phyloP scores from a whole-genome alignment of 2,329 filamentous ascomycete genomes.

The Aspergillus sp. region DNA sequence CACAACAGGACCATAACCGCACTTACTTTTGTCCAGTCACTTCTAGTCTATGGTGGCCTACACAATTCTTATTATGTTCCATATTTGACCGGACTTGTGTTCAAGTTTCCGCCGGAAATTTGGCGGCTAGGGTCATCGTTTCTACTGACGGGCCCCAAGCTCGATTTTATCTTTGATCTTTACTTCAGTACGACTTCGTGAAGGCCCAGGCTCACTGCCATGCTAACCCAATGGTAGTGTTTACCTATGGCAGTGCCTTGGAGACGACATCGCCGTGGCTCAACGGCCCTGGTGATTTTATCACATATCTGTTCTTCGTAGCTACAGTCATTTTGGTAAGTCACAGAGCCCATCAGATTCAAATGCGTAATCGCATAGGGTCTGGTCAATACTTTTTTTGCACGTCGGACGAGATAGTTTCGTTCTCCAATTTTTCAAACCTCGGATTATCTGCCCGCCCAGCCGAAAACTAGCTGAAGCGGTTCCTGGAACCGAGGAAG shows the following conservation, averaged over 20 bases:
- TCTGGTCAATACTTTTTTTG: slow-evolving; percentile 7
- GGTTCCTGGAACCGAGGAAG: slow-evolving; percentile 82
- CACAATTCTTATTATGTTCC: slow-evolving; percentile 47
- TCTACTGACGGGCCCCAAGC: slow-evolving; percentile 49
- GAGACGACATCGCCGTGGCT: slow-evolving; percentile 69
- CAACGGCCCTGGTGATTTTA: slow-evolving; percentile 65
- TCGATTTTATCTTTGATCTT: slow-evolving; percentile 63
- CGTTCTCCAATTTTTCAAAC: slow-evolving; percentile 24
- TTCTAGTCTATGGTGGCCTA: slow-evolving; percentile 53
- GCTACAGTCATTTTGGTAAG: slow-evolving; percentile 70
- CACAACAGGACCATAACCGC: slow-evolving; percentile 60
- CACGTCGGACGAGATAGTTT: slow-evolving; percentile 9
- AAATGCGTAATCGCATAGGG: slow-evolving; percentile 5
- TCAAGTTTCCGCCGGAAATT: slow-evolving; percentile 53
- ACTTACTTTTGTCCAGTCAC: slow-evolving; percentile 56
- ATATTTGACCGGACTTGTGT: slow-evolving; percentile 47
- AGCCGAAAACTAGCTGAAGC: slow-evolving; percentile 63
- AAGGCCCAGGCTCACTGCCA: slow-evolving; percentile 11
- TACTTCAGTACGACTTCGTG: slow-evolving; percentile 54
- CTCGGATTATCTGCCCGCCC: slow-evolving; percentile 74
- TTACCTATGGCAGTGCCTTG: slow-evolving; percentile 66
- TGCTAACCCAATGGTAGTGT: slow-evolving; percentile 49
- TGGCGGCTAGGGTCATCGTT: slow-evolving; percentile 56
- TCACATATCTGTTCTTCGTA: slow-evolving; percentile 74
- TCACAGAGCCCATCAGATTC: slow-evolving; percentile 17